Evolutionary conservation across 495 filamentous ascomycete species (phyloP).

Genomic region (Evernia prunastri): DNA sequence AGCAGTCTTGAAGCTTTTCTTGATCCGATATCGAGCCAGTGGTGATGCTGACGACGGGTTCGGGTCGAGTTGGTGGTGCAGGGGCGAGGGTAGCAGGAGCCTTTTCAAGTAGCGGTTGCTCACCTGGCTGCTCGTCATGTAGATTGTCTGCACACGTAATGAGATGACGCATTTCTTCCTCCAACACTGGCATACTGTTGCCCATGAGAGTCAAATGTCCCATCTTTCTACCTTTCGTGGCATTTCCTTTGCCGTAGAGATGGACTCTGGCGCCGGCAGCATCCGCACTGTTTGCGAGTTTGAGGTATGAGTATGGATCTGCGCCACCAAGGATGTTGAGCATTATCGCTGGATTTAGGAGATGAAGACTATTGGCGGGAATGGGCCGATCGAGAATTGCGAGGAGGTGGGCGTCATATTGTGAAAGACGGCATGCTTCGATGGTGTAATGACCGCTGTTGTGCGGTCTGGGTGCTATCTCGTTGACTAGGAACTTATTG

Average conservation of each 20-base stretch:
- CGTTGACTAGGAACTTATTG: conserved; percentile 69
- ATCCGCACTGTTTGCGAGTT: conserved; percentile 56
- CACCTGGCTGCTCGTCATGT: conserved; percentile 33
- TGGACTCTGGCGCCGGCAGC: conserved; percentile 63
- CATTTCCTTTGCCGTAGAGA: conserved; percentile 83
- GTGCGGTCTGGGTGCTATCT: conserved; percentile 91
- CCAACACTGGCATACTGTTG: conserved; percentile 62
- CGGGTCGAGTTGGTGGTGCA: conserved; percentile 24
- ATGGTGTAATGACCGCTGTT: conserved; percentile 93
- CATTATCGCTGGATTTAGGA: conserved; percentile 74
- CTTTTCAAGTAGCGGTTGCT: not conserved
- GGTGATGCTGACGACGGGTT: conserved; percentile 70
- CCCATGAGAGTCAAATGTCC: conserved; percentile 81
- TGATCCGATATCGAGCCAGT: conserved; percentile 97
- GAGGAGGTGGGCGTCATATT: conserved; percentile 84
- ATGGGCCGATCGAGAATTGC: conserved; percentile 78
- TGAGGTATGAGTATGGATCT: conserved; percentile 59
- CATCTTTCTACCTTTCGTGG: conserved; percentile 86
- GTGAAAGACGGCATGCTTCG: conserved; percentile 82
- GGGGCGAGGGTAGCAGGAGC: not conserved
- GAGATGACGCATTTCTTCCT: conserved; percentile 60
- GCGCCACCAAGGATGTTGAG: conserved; percentile 89
- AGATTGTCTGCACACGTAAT: conserved; percentile 60
- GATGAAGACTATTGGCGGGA: conserved; percentile 49
- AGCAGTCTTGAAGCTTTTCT: conserved; percentile 64